Base-by-base conservation (phyloP, 2,329 filamentous ascomycete genomes). In the Massarina eburnea region DNA sequence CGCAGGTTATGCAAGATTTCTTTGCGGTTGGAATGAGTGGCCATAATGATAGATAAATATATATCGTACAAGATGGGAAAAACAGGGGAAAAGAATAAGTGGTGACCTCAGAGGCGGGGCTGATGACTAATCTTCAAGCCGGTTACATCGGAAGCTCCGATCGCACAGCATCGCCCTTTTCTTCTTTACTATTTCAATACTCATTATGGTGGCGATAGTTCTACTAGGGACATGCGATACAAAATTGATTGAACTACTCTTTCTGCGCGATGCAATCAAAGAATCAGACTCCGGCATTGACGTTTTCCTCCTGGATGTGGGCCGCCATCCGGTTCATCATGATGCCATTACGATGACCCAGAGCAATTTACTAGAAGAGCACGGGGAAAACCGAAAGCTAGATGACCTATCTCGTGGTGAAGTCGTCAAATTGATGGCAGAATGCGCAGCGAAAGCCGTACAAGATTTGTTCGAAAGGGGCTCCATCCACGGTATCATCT, bases 191-290 rank as follows among this genome's bases (percentile, higher is more conserved):
- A 8, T 18, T 22, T 38, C 12, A 24, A 22, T 18, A 20, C 22
- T 29, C 24, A 21, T 5, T 9, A 60, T 59, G 57, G 22, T 26
- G 18, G 39, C 55, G 67, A 75, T 85, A 41, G 70, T 79, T 40
- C 66, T 85, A 12, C 64, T 86, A 18, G 83, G 83, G 17, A 86
- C 82, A 12, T 83, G 80, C 58, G 84, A 87, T 58, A 85, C 82
- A 24, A 87, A 86, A 60, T 71, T 83, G 9, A 64, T 77, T 4
- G 82, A 86, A 59, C 71, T 84, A 1, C 65, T 80, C 3, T 84
- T 77, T 58, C 68, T 84, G 2, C 74, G 75, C 37, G 64, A 74
- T 3, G 70, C 73, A 30, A 76, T 84, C 43, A 45, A 72, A 39
- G 41, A 46, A 12, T 45, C 55, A 37, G 51, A 57, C 42, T 52